A percentile compares a stretch with the other conserved stretches of the same genome.
phyloP scores from a whole-genome alignment of 1,284 basidiomycete genomes.

The Albatrellus sp. region DNA sequence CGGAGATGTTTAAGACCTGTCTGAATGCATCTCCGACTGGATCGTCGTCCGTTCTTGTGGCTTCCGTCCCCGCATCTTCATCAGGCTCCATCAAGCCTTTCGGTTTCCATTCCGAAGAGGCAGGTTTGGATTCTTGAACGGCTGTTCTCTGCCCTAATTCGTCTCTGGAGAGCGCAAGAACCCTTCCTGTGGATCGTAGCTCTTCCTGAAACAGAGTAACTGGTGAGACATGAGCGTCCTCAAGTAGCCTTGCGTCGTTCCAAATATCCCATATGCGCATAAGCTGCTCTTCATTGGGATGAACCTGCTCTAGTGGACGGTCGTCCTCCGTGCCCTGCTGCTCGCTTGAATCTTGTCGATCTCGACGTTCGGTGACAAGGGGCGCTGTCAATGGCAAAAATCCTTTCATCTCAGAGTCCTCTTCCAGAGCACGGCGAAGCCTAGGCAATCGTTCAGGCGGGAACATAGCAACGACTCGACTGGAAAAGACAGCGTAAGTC shows the following conservation, averaged over 20 bases:
- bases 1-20: constrained; percentile 34
- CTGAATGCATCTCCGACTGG: constrained; percentile 70
- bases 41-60: constrained; percentile 70
- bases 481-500: constrained; percentile 58
- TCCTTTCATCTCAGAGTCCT: constrained; percentile 84
- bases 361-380: constrained; percentile 25
- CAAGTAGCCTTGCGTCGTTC: constrained; percentile 59
- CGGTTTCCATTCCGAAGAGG: not conserved
- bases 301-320: constrained; percentile 39
- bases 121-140: too few relatives aligned
- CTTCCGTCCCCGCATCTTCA: constrained; percentile 60
- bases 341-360: constrained; percentile 6
- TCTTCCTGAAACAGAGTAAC: too few relatives aligned
- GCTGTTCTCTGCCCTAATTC: too few relatives aligned
- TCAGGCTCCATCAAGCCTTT: constrained; percentile 25
- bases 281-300: constrained; percentile 91
- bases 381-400: constrained; percentile 70
- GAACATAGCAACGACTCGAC: constrained; percentile 55
- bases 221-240: constrained; percentile 36
- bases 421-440: constrained; percentile 65
- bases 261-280: constrained; percentile 88
- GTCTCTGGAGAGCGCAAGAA: too few relatives aligned
- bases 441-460: constrained; percentile 55
- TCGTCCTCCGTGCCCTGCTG: constrained; percentile 5
- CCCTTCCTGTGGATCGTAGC: too few relatives aligned